phyloP scores from a whole-genome alignment of 192 early-diverging fungal species.

The Coemansia sp. region DNA sequence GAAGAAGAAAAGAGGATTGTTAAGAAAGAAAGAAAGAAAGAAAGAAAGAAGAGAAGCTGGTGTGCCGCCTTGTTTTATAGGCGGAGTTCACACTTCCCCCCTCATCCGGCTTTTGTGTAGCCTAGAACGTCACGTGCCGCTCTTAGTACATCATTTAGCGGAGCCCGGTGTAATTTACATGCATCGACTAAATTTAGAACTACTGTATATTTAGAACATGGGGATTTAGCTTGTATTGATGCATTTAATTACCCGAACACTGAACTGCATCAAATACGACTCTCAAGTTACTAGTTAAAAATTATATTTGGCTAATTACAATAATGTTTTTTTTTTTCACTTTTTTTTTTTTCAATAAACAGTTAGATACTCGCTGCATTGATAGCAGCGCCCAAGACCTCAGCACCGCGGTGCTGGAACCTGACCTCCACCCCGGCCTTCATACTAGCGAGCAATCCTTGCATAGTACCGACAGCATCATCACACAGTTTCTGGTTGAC shows the following conservation, averaged over 20 bases:
- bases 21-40: neutral
- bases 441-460: neutral
- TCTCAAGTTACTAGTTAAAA: too few species aligned
- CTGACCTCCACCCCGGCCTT: neutral
- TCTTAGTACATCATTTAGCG: too few species aligned
- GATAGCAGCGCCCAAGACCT: slow-evolving; percentile 37
- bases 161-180: too few species aligned
- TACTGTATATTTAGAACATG: too few species aligned
- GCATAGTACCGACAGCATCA: slow-evolving; percentile 19
- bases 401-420: slow-evolving; percentile 23
- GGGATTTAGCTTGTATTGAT: too few species aligned
- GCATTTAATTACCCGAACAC: too few species aligned
- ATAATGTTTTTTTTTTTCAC: neutral
- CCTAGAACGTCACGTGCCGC: neutral
- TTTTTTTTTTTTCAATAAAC: too few species aligned
- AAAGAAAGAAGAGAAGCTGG: neutral
- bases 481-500: slow-evolving; percentile 16
- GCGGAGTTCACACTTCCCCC: neutral
- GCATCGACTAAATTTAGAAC: too few species aligned
- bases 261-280: too few species aligned
- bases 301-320: neutral
- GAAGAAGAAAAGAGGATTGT: neutral
- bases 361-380: slow-evolving; percentile 26
- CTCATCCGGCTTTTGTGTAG: neutral
- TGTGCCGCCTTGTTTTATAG: neutral